Evolutionary conservation across 495 filamentous ascomycete species (phyloP).

Genomic region (Aspergillus sparsus): DNA sequence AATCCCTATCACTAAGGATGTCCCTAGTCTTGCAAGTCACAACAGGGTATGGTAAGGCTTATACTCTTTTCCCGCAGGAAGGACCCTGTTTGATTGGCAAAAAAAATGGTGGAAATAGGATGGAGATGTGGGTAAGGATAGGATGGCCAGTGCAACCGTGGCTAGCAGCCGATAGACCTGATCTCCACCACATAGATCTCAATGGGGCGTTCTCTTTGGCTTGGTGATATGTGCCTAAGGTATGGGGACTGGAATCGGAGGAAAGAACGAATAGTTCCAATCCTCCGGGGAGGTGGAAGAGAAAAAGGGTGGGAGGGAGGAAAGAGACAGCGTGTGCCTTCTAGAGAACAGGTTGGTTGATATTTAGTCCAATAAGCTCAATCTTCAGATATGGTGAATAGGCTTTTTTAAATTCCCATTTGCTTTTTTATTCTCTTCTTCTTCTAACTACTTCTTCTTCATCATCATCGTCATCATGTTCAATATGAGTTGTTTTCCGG

Average conservation of each 20-base stretch:
- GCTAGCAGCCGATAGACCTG: constrained; percentile 49
- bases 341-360: not conserved
- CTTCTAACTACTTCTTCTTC: not conserved
- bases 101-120: constrained; percentile 15
- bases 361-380: constrained; percentile 23
- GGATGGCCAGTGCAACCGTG: constrained; percentile 42
- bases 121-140: constrained; percentile 30
- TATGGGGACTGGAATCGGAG: constrained; percentile 20
- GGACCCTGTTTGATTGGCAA: constrained; percentile 18
- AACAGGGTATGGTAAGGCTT: constrained; percentile 34
- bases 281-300: constrained; percentile 20
- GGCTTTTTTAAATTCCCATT: constrained; percentile 2
- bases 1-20: constrained; percentile 7
- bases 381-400: constrained; percentile 20
- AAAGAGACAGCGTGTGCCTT: not conserved
- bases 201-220: constrained; percentile 18
- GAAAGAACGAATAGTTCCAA: constrained; percentile 25
- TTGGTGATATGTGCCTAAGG: constrained; percentile 19
- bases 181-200: constrained; percentile 47
- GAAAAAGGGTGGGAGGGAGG: not conserved
- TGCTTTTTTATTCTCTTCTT: no score
- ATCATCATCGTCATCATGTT: constrained; percentile 1
- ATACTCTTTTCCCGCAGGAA: constrained; percentile 24
- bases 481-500: not conserved
- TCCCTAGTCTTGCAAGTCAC: constrained; percentile 11